These are phyloP conservation scores for Tetrapisispora iriomotensis DNA, from an alignment of 805 yeast species.

Conservation along the genomic window DNA sequence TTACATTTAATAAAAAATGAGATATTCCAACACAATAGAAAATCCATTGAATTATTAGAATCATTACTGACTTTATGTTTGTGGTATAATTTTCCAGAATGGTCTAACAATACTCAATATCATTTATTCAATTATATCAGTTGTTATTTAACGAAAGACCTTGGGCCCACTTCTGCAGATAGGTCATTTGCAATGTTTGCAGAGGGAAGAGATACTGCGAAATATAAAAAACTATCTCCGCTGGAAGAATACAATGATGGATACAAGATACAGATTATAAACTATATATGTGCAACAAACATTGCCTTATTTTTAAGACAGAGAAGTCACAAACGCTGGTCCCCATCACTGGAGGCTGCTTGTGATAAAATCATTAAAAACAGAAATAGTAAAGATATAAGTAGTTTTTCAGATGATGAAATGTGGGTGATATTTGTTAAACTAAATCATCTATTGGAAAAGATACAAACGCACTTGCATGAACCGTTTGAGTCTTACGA, in stretches of 20 bases:
- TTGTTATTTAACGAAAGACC: constrained; percentile 59
- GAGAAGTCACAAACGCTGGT: constrained; percentile 53
- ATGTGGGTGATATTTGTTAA: constrained; percentile 50
- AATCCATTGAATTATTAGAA: constrained; percentile 58
- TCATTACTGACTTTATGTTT: constrained; percentile 49
- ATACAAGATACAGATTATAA: constrained; percentile 32
- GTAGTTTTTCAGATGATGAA: constrained; percentile 29
- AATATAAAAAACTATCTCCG: constrained; percentile 14
- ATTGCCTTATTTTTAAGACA: constrained; percentile 59
- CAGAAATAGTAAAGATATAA: not conserved
- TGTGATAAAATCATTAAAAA: constrained; percentile 6
- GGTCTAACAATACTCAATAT: constrained; percentile 68
- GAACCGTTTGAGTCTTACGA: constrained; percentile 17
- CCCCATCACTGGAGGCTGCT: constrained; percentile 23
- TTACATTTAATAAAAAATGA: constrained; percentile 45
- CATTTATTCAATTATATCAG: constrained; percentile 60
- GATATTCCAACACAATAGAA: constrained; percentile 58
- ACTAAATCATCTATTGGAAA: constrained; percentile 51
- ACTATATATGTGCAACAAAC: constrained; percentile 54
- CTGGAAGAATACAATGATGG: constrained; percentile 17
- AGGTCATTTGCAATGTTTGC: constrained; percentile 28
- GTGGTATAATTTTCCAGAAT: constrained; percentile 82
- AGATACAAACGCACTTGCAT: constrained; percentile 44
- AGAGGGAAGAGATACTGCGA: constrained; percentile 12
- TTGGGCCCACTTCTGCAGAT: constrained; percentile 55